Conservation (phyloP, 495 filamentous ascomycete genomes). For the Talaromyces nanjingensis region DNA sequence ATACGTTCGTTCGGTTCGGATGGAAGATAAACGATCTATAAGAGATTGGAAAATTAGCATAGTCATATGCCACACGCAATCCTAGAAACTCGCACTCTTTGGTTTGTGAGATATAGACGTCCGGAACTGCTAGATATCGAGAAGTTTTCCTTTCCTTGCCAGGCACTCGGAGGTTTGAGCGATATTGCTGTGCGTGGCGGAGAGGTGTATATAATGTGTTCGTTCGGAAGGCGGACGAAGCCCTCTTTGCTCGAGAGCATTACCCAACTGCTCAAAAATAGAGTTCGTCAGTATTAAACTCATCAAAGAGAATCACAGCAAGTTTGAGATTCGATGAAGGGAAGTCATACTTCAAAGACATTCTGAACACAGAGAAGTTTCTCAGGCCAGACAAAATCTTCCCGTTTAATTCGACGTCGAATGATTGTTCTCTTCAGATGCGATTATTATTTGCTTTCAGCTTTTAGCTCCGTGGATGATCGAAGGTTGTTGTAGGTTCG, state of each 20-base stretch:
- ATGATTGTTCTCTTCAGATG: background rate
- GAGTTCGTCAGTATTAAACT: background rate
- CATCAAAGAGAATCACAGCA: slow-evolving; percentile 2
- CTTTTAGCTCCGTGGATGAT: background rate
- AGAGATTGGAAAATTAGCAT: background rate
- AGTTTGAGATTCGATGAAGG: background rate
- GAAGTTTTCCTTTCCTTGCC: slow-evolving; percentile 48
- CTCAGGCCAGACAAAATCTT: background rate
- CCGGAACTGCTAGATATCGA: slow-evolving; percentile 54
- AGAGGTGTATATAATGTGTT: slow-evolving; percentile 62
- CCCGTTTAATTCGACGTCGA: background rate
- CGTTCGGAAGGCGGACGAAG: slow-evolving; percentile 65
- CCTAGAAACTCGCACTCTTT: slow-evolving; percentile 56
- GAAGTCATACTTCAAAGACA: slow-evolving; percentile 62
- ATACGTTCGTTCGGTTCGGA: slow-evolving; percentile 57
- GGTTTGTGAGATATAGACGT: slow-evolving; percentile 77
- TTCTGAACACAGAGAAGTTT: slow-evolving; percentile 22
- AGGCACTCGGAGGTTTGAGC: slow-evolving; percentile 52
- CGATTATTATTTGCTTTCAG: background rate
- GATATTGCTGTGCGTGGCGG: slow-evolving; percentile 62
- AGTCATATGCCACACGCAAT: background rate
- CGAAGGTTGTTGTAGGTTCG: background rate
- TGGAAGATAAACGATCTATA: slow-evolving; percentile 84
- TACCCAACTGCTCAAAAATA: slow-evolving; percentile 55
- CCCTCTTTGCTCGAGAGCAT: slow-evolving; percentile 60